Conservation (phyloP, 225 moss, liverwort and hornwort genomes). For the Bryum argenteum region DNA sequence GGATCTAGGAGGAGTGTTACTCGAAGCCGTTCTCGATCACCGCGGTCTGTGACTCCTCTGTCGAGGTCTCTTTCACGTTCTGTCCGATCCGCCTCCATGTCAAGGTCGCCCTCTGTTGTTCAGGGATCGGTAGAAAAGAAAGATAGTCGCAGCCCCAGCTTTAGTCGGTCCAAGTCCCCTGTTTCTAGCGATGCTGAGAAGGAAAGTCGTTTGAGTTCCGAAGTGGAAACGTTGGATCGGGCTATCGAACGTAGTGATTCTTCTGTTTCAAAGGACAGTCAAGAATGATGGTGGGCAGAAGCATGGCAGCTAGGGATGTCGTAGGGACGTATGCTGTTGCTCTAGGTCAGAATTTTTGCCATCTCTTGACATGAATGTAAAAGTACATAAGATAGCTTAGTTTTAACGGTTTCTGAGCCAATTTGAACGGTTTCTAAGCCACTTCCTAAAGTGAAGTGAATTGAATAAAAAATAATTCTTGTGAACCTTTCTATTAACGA, state of each 20-base stretch:
- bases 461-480: too few relatives aligned
- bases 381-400: too few relatives aligned
- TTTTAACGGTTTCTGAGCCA: too few relatives aligned
- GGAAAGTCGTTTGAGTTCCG: slow-evolving; percentile 48
- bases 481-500: too few relatives aligned
- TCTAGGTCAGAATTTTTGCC: too few relatives aligned
- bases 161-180: slow-evolving; percentile 55
- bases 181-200: slow-evolving; percentile 55
- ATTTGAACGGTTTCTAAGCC: too few relatives aligned
- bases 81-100: slow-evolving; percentile 52
- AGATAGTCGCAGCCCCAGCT: slow-evolving; percentile 51
- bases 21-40: slow-evolving; percentile 67
- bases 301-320: slow-evolving; percentile 9
- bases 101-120: slow-evolving; percentile 50
- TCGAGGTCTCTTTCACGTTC: slow-evolving; percentile 62
- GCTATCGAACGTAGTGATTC: slow-evolving; percentile 44
- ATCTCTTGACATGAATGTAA: too few relatives aligned
- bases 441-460: too few relatives aligned
- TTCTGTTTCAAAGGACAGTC: slow-evolving; percentile 50
- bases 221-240: slow-evolving; percentile 36
- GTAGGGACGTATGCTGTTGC: too few relatives aligned
- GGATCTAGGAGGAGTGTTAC: slow-evolving; percentile 69
- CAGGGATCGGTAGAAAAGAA: slow-evolving; percentile 49
- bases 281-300: slow-evolving; percentile 29
- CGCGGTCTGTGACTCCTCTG: slow-evolving; percentile 48